Conservation (phyloP, 176 grass and related monocot species). For the Phoenix dactylifera region DNA sequence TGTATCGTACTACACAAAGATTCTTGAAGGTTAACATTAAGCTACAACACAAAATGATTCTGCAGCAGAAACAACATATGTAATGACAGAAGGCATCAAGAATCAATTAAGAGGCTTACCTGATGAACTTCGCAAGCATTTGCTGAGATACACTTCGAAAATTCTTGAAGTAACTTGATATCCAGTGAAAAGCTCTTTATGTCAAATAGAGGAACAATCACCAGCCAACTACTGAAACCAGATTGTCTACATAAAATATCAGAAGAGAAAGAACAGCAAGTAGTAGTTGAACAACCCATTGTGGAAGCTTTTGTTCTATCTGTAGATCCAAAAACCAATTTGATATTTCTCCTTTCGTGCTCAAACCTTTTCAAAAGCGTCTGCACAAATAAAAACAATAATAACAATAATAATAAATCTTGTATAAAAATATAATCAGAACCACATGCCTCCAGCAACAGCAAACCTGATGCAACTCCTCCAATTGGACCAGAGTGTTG, state of each 20-base stretch:
- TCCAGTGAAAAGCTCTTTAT: conserved; percentile 78
- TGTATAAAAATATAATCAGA: background rate
- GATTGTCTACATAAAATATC: conserved; percentile 29
- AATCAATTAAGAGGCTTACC: conserved; percentile 28
- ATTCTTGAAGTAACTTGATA: conserved; percentile 50
- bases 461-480: conserved; percentile 71
- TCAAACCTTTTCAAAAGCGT: conserved; percentile 42
- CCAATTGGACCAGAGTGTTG: conserved; percentile 29
- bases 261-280: conserved; percentile 60
- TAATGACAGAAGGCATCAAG: no score
- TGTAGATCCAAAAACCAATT: conserved; percentile 28
- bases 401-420: conserved; percentile 8
- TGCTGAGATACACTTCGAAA: conserved; percentile 36
- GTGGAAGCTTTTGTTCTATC: conserved; percentile 12
- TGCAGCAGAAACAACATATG: no score
- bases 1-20: no score
- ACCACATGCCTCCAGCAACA: conserved; percentile 3
- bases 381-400: conserved; percentile 52
- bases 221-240: conserved; percentile 51
- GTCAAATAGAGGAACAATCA: conserved; percentile 68
- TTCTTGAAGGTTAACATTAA: no score
- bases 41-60: no score
- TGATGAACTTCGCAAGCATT: conserved; percentile 39
- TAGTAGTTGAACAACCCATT: conserved; percentile 14
- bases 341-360: conserved; percentile 39